Base-by-base conservation (phyloP, 2,329 filamentous ascomycete genomes). In the Aspergillus floridensis region DNA sequence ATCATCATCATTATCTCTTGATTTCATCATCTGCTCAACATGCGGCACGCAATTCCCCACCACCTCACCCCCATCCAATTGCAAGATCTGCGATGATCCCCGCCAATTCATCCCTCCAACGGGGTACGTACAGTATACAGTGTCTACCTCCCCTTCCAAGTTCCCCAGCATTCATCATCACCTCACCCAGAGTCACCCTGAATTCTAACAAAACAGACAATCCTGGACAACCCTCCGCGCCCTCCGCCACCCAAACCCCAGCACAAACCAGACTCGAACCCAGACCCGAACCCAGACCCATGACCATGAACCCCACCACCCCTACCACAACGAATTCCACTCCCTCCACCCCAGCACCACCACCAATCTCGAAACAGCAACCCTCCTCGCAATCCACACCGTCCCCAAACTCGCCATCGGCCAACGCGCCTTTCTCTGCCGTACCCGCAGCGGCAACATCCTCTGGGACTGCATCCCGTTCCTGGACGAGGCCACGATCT, bases 401-500 rank as follows among this genome's bases (percentile, higher is more conserved):
- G 57, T 59, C 26, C 86, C 85, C 31, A 80, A 87, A 72, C 77
- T 92, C 61, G 90, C 80, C 56, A 95, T 95, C 63, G 90, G 90
- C 1, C 88, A 95, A 74, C 83, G 91, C 32, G 87, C 87, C 21
- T 82, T 92, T 50, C 78, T 96, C 2, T 77, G 93, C 12, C 79
- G 82, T 53, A 91, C 89, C 0, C 79, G 84, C 0, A 59, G 74
- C 0, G 90, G 90, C 0, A 93, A 93, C 70, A 74, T 95, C 1
- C 82, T 95, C 1, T 96, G 91, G 91, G 91, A 95, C 74, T 86
- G 88, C 62, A 79, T 95, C 58, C 83, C 89, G 0, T 85, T 86
- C 63, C 77, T 95, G 3, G 88, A 93, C 70, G 75, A 82, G 1
- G 81, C 81, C 3, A 93, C 90, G 0, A 74, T 90, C 0, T 1